Base-by-base conservation (phyloP, 805 yeast species). In the Hanseniaspora valbyensis region DNA sequence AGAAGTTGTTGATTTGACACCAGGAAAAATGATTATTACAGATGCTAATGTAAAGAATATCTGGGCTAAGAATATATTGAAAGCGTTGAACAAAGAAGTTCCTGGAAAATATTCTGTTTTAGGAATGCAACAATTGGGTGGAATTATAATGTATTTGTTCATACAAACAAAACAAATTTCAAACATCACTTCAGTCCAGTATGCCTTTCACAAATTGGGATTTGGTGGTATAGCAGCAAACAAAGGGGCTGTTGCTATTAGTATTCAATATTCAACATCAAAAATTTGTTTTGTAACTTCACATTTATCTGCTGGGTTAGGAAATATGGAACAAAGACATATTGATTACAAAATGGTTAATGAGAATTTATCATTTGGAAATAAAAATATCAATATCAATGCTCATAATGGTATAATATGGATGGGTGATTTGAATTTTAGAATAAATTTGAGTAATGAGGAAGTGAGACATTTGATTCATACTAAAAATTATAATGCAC, bases 241-340 rank as follows among this genome's bases (percentile, higher is more conserved):
- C 58, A 80, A 86, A 62, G 95, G 95, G 3, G 95, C 85, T 2
- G 77, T 84, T 40, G 81, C 83, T 0, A 76, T 83, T 2, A 75
- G 89, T 54, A 72, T 86, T 59, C 68, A 73, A 22, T 74, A 80
- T 53, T 78, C 81, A 13, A 78, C 78, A 29, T 78, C 90, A 10
- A 77, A 76, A 26, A 66, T 92, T 46, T 86, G 96, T 59, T 77
- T 90, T 56, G 78, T 90, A 12, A 80, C 81, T 2, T 80, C 94
- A 3, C 98, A 92, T 69, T 70, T 92, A 52, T 96, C 97, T 0
- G 98, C 98, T 2, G 98, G 98, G 0, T 74, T 82, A 54, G 78
- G 80, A 53, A 80, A 85, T 60, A 72, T 77, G 13, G 84, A 80
- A 29, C 95, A 90, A 64, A 71, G 98, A 52, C 94, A 85, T 60